Evolutionary conservation across 2,329 filamentous ascomycete species (phyloP).

Genomic region (Aspergillus proliferans): DNA sequence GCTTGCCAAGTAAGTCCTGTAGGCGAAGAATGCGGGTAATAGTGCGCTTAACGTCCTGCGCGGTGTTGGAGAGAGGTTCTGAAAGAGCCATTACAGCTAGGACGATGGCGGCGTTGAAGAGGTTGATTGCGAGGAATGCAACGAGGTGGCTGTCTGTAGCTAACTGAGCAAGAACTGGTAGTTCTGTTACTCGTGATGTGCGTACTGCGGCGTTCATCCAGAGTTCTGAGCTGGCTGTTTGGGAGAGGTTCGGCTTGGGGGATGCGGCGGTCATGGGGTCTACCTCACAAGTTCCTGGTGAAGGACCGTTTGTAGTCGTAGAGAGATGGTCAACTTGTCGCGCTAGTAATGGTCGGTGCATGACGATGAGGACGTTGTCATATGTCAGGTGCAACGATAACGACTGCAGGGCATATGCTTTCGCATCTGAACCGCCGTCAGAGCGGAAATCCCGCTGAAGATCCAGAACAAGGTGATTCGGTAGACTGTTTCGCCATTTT

Average conservation of each 20-base stretch:
- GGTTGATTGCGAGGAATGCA: constrained; percentile 41
- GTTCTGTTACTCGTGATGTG: constrained; percentile 32
- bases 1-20: constrained; percentile 31
- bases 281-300: constrained; percentile 1
- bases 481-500: constrained; percentile 12
- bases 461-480: constrained; percentile 12
- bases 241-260: neutral
- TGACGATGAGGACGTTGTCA: constrained; percentile 39
- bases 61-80: constrained; percentile 37
- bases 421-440: constrained; percentile 4
- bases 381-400: constrained; percentile 41
- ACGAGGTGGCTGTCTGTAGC: constrained; percentile 41
- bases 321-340: constrained; percentile 28
- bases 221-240: constrained; percentile 11
- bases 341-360: constrained; percentile 40
- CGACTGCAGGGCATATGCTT: constrained; percentile 29
- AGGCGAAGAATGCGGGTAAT: constrained; percentile 39
- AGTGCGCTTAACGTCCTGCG: constrained; percentile 39
- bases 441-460: constrained; percentile 12
- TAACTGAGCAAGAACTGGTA: constrained; percentile 27
- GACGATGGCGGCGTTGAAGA: constrained; percentile 42
- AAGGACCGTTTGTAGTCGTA: neutral
- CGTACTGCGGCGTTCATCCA: constrained; percentile 33
- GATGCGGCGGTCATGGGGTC: neutral
- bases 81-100: constrained; percentile 39